A percentile compares a stretch with the other conserved stretches of the same genome.
Conservation (phyloP, 1,284 basidiomycete genomes). For the Violaceomyces palustris region DNA sequence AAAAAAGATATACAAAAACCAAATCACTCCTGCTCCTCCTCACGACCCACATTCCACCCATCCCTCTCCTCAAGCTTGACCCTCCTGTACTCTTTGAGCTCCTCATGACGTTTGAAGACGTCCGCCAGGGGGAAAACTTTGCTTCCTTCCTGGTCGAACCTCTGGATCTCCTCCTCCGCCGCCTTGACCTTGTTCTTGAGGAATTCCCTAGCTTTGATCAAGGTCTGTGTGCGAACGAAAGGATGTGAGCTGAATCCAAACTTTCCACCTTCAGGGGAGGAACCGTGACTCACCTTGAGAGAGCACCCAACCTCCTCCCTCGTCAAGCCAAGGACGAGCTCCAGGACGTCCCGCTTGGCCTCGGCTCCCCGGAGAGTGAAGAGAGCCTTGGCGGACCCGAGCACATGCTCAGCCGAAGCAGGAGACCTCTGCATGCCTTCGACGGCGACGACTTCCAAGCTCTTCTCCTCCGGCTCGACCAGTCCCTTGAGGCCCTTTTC, state of each 20-base stretch:
- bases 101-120: constrained; percentile 50
- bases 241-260: too few relatives aligned
- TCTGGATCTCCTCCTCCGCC: constrained; percentile 13
- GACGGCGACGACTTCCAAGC: neutral
- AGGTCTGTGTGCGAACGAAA: too few relatives aligned
- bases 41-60: neutral
- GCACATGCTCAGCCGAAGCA: neutral
- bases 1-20: too few relatives aligned
- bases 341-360: constrained; percentile 7
- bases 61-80: constrained; percentile 1
- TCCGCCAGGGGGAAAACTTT: constrained; percentile 52
- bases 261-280: too few relatives aligned
- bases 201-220: too few relatives aligned
- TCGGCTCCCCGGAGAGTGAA: constrained; percentile 2
- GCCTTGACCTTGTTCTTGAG: too few relatives aligned
- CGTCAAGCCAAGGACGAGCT: constrained; percentile 13
- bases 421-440: constrained; percentile 3
- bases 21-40: constrained; percentile 1
- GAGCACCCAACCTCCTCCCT: too few relatives aligned
- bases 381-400: constrained; percentile 7
- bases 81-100: constrained; percentile 30
- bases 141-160: constrained; percentile 42
- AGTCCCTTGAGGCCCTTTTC: constrained; percentile 1
- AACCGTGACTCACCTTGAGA: too few relatives aligned
- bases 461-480: neutral